Evolutionary conservation across 176 grass and related monocot species (phyloP).

Genomic region (Chloris gayana): DNA sequence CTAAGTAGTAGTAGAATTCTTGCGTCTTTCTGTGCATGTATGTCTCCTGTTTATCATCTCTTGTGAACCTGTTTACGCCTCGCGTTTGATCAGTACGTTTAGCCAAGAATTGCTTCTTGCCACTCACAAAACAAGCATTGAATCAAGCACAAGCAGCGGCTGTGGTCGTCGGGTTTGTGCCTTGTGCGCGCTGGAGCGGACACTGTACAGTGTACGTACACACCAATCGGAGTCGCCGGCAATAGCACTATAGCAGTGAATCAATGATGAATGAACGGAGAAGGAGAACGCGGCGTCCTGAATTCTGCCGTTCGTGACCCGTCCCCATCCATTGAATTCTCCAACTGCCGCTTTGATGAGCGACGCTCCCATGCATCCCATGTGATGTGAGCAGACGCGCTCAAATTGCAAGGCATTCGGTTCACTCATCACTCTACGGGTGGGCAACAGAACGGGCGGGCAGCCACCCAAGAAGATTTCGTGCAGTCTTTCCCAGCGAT

Average conservation of each 20-base stretch:
- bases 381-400: too few species aligned
- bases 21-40: neutral
- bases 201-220: neutral
- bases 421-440: too few species aligned
- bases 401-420: too few species aligned
- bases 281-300: neutral
- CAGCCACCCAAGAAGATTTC: too few species aligned
- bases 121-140: neutral
- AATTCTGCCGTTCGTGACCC: neutral
- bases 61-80: neutral
- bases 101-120: neutral
- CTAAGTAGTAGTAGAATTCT: neutral
- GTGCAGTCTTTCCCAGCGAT: too few species aligned
- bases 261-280: neutral
- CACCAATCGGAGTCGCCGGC: neutral
- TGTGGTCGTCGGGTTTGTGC: neutral
- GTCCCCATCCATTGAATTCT: conserved; percentile 28
- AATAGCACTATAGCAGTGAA: neutral
- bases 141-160: neutral
- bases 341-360: conserved; percentile 9
- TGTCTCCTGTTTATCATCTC: neutral
- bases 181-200: neutral
- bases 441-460: too few species aligned
- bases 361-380: neutral
- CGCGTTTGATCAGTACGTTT: neutral